These are phyloP conservation scores for Trichoderma reesei DNA, from an alignment of 495 filamentous ascomycete species.

Conservation along the genomic window DNA sequence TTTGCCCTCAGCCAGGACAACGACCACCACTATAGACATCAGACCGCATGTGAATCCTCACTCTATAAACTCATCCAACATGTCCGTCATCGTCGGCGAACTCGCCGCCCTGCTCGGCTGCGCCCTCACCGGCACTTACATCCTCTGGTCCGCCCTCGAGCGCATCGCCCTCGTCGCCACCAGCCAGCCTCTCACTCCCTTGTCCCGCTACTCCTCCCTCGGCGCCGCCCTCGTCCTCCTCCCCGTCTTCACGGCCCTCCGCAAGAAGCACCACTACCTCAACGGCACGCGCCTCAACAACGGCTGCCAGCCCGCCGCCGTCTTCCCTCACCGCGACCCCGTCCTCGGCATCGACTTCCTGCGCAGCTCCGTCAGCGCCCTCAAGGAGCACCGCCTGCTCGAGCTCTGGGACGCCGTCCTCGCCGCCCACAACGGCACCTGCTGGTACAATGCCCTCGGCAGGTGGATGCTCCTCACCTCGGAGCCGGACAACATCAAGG, in stretches of 20 bases:
- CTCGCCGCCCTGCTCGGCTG: background rate
- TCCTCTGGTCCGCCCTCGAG: background rate
- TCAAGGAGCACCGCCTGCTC: constrained; percentile 23
- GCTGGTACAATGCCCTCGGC: constrained; percentile 21
- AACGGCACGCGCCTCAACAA: constrained; percentile 16
- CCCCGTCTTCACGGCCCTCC: constrained; percentile 9
- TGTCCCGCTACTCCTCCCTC: background rate
- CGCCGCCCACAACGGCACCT: constrained; percentile 22
- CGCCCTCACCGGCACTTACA: background rate
- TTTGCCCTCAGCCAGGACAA: too few species aligned
- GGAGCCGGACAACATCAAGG: constrained; percentile 67
- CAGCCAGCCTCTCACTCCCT: background rate
- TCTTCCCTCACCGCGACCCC: constrained; percentile 32
- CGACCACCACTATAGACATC: too few species aligned
- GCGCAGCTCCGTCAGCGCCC: constrained; percentile 16
- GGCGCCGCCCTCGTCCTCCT: background rate
- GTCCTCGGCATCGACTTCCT: constrained; percentile 34
- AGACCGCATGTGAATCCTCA: too few species aligned
- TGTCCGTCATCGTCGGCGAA: background rate
- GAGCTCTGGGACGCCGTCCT: constrained; percentile 17
- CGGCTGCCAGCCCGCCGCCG: constrained; percentile 12
- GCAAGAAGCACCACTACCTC: constrained; percentile 14
- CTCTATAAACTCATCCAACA: background rate
- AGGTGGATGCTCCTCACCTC: constrained; percentile 39
- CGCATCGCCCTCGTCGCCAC: background rate